Evolutionary conservation across 2,329 filamentous ascomycete species (phyloP).

Genomic region (Fusarium stilboides): DNA sequence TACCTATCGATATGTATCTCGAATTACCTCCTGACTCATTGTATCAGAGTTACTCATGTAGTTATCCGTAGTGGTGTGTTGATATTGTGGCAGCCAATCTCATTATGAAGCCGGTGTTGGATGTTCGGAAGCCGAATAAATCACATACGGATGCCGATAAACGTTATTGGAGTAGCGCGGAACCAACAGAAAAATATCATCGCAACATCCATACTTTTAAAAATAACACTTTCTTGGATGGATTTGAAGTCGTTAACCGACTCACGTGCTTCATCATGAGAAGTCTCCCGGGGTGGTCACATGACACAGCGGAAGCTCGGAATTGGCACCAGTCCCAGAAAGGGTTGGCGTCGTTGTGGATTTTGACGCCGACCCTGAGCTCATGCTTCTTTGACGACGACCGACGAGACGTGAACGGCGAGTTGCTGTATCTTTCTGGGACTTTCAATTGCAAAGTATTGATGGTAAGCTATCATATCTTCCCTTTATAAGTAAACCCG

Average conservation of each 20-base stretch:
- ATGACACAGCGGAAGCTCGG: slow-evolving; percentile 7
- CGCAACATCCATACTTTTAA: too few species aligned
- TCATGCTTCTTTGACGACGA: slow-evolving; percentile 38
- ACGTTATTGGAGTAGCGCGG: not conserved
- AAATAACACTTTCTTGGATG: too few species aligned
- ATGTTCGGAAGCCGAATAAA: not conserved
- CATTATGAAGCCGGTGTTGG: not conserved
- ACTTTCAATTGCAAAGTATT: slow-evolving; percentile 5
- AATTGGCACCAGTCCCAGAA: slow-evolving; percentile 6
- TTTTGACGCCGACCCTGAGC: slow-evolving; percentile 37
- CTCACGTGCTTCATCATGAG: slow-evolving; percentile 6
- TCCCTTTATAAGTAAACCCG: not conserved
- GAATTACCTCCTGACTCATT: too few species aligned
- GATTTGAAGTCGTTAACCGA: not conserved
- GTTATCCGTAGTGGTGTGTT: too few species aligned
- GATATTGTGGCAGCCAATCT: too few species aligned
- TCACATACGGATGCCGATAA: not conserved
- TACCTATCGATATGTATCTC: too few species aligned
- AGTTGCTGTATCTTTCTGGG: slow-evolving; percentile 23
- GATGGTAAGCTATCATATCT: slow-evolving; percentile 6
- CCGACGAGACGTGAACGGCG: slow-evolving; percentile 31
- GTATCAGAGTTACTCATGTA: too few species aligned
- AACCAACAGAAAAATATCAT: not conserved
- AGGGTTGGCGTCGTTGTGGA: slow-evolving; percentile 32
- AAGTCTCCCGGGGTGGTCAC: slow-evolving; percentile 6